A percentile compares a stretch with the other conserved stretches of the same genome.
These are phyloP conservation scores for Botrytis pseudocinerea DNA, from an alignment of 2,329 filamentous ascomycete genomes.

Conservation along the genomic window DNA sequence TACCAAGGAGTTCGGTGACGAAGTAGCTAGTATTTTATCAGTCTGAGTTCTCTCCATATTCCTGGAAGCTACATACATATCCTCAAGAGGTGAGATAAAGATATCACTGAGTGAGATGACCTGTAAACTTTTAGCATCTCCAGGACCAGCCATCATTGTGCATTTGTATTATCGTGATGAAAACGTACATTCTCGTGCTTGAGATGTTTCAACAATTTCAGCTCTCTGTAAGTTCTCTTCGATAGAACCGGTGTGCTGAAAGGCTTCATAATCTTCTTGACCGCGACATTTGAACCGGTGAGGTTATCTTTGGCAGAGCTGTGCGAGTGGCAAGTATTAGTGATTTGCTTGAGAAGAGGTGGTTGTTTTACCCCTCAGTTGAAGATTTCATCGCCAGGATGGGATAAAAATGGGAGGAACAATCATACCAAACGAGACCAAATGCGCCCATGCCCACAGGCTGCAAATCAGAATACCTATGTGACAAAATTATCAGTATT, in stretches of 20 bases:
- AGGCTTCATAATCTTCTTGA: conserved; percentile 99
- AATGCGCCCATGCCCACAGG: conserved; percentile 99
- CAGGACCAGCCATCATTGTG: conserved; percentile 12
- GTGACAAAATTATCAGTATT: conserved; percentile 29
- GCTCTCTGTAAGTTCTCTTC: conserved; percentile 94
- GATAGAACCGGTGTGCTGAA: conserved; percentile 99
- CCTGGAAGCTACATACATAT: conserved; percentile 67
- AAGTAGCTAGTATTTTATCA: conserved; percentile 70
- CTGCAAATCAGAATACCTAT: conserved; percentile 94
- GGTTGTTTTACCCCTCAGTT: conserved; percentile 17
- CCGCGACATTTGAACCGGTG: conserved; percentile 92
- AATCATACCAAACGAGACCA: conserved; percentile 86
- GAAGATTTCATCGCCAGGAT: not conserved
- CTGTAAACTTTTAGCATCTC: conserved; percentile 48
- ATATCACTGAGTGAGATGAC: conserved; percentile 99
- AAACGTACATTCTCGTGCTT: conserved; percentile 84
- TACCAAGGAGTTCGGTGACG: conserved; percentile 95
- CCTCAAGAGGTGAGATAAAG: conserved; percentile 97
- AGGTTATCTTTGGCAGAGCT: conserved; percentile 98
- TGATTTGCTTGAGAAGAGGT: conserved; percentile 12
- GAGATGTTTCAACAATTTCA: conserved; percentile 96
- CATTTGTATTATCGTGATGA: not conserved
- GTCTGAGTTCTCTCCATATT: conserved; percentile 31
- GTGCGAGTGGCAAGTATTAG: conserved; percentile 33
- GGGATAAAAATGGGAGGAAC: conserved; percentile 5